A percentile compares a stretch with the other conserved stretches of the same genome.
Conservation (phyloP, 768 basidiomycete genomes). For the Hirschioporus abietinus region DNA sequence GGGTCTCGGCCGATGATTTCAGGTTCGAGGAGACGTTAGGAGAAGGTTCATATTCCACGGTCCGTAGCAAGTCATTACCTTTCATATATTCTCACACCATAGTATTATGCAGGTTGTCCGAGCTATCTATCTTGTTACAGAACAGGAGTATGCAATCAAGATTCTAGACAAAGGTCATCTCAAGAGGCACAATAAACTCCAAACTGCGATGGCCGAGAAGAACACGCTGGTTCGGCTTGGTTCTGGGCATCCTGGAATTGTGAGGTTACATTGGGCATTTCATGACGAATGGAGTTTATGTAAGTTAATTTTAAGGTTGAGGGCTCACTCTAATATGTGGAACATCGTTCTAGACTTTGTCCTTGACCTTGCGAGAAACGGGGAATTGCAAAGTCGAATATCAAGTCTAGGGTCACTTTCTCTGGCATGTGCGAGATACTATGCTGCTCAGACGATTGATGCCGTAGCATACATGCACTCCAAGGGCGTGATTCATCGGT, state of each 20-base stretch:
- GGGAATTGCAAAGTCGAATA: conserved; percentile 70
- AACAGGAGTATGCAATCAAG: conserved; percentile 71
- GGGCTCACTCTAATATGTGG: no score
- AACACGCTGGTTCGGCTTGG: conserved; percentile 63
- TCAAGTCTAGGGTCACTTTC: conserved; percentile 84
- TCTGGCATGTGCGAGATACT: conserved; percentile 68
- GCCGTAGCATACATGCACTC: conserved; percentile 88
- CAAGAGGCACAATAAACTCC: conserved; percentile 69
- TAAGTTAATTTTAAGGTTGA: conserved; percentile 42
- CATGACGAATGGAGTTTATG: conserved; percentile 83
- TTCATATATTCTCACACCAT: conserved; percentile 12
- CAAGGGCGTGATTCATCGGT: conserved; percentile 87
- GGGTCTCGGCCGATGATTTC: conserved; percentile 55
- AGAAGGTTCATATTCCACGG: conserved; percentile 80
- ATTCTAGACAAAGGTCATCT: conserved; percentile 82
- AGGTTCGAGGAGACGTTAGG: conserved; percentile 70
- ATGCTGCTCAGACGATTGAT: conserved; percentile 86
- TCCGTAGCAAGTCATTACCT: conserved; percentile 30
- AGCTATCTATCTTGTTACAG: conserved; percentile 47
- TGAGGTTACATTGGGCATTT: conserved; percentile 78
- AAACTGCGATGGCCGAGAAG: conserved; percentile 76
- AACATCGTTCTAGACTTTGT: conserved; percentile 56
- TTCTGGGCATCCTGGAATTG: conserved; percentile 73
- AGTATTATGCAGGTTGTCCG: conserved; percentile 64
- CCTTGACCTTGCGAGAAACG: conserved; percentile 69